Evolutionary conservation across 2,329 filamentous ascomycete species (phyloP).

Genomic region (Gremmenia infestans): DNA sequence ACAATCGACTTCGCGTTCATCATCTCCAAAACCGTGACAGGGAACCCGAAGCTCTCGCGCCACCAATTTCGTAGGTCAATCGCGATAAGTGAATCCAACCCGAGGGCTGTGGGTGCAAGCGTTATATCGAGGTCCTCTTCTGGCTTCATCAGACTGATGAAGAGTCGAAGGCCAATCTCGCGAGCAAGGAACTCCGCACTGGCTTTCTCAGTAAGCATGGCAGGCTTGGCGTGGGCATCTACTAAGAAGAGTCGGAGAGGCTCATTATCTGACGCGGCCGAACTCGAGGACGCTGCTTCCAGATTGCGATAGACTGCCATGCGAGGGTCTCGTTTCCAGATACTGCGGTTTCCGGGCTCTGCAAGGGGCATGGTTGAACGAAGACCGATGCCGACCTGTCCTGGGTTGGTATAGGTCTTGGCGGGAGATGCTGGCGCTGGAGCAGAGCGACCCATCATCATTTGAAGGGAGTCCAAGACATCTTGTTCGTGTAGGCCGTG

Average conservation of each 20-base stretch:
- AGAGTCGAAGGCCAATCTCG: neutral
- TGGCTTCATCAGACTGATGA: neutral
- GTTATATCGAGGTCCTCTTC: slow-evolving; percentile 5
- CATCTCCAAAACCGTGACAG: neutral
- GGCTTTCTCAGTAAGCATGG: neutral
- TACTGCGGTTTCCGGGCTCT: slow-evolving; percentile 1
- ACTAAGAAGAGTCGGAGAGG: neutral
- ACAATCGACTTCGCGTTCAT: neutral
- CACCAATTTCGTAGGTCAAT: slow-evolving; percentile 12
- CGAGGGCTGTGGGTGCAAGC: neutral
- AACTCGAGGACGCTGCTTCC: neutral
- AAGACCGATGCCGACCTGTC: slow-evolving; percentile 3
- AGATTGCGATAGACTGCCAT: slow-evolving; percentile 8
- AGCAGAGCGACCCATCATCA: neutral
- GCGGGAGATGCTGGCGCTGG: neutral
- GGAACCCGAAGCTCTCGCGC: neutral
- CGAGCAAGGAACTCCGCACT: neutral
- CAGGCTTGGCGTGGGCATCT: neutral
- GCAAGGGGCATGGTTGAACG: neutral
- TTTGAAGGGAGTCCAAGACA: slow-evolving; percentile 6
- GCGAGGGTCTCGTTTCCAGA: slow-evolving; percentile 9
- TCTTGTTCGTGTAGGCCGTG: slow-evolving; percentile 4
- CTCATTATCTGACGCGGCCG: neutral
- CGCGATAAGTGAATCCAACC: slow-evolving; percentile 9
- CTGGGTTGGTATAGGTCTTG: neutral